Percentiles rank a stretch among this genome's conserved stretches.
These are phyloP conservation scores for Boletus sp. DNA, from an alignment of 768 basidiomycete species.

Conservation along the genomic window DNA sequence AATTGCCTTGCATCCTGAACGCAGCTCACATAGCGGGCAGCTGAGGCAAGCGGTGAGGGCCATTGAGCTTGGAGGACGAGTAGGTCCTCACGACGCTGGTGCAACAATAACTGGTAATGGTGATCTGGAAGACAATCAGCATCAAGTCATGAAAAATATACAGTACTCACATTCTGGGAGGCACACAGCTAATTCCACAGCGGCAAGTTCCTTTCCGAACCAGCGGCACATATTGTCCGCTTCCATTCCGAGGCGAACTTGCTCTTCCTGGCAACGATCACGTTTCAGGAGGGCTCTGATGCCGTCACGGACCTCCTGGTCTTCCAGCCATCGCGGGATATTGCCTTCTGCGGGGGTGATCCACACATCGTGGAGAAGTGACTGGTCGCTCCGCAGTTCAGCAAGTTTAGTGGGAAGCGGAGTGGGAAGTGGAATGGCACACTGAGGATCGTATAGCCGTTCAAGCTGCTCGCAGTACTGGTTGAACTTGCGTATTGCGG, in stretches of 20 bases:
- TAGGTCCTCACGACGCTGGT: too few relatives aligned
- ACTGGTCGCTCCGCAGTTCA: slow-evolving; percentile 8
- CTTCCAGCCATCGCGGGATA: slow-evolving; percentile 32
- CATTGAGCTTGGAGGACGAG: too few relatives aligned
- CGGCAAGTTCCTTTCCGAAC: slow-evolving; percentile 21
- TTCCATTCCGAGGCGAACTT: slow-evolving; percentile 24
- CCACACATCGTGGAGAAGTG: slow-evolving; percentile 35
- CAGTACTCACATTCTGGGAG: slow-evolving; percentile 5
- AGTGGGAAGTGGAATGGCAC: slow-evolving; percentile 31
- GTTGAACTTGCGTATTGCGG: too few relatives aligned
- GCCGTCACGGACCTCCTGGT: slow-evolving; percentile 30
- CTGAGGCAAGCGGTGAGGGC: too few relatives aligned
- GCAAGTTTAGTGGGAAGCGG: slow-evolving; percentile 32
- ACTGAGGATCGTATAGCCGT: too few relatives aligned
- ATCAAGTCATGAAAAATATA: neutral
- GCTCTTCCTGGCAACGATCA: slow-evolving; percentile 34
- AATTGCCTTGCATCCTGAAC: too few relatives aligned
- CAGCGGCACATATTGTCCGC: slow-evolving; percentile 36
- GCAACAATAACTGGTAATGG: too few relatives aligned
- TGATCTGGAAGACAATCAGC: neutral
- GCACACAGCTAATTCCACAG: too few relatives aligned
- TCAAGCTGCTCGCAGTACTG: too few relatives aligned
- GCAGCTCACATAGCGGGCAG: too few relatives aligned
- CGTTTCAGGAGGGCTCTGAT: slow-evolving; percentile 31
- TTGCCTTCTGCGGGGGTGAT: neutral